Percentiles rank a stretch among this genome's conserved stretches.
Conservation (phyloP, 441 rosid genomes). For the Erysimum cheiri region DNA sequence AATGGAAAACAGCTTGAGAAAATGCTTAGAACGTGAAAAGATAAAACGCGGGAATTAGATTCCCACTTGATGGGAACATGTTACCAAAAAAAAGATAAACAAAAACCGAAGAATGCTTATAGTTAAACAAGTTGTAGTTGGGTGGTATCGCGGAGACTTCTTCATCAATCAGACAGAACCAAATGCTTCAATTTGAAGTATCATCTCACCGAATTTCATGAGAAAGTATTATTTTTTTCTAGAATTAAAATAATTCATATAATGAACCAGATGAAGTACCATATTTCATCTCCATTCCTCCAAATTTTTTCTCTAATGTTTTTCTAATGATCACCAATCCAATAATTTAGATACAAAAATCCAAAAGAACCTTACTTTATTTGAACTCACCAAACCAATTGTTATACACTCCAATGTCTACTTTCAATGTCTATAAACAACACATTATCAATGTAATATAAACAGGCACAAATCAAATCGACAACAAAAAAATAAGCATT, state of each 20-base stretch:
- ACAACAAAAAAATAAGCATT: neutral
- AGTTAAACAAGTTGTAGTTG: conserved; percentile 19
- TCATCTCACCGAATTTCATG: conserved; percentile 16
- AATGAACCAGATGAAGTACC: no score
- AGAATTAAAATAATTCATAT: neutral
- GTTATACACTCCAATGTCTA: conserved; percentile 12
- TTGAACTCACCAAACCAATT: conserved; percentile 29
- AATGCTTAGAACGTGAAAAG: conserved; percentile 35
- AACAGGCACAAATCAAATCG: conserved; percentile 33
- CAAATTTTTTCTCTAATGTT: neutral
- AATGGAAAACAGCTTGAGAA: conserved; percentile 38
- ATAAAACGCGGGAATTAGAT: conserved; percentile 31
- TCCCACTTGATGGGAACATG: conserved; percentile 37
- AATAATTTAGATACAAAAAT: conserved; percentile 2
- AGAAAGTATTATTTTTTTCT: neutral
- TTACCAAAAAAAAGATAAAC: conserved; percentile 12
- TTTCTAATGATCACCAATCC: conserved; percentile 14
- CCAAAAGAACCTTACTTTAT: conserved; percentile 15
- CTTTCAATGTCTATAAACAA: conserved; percentile 22
- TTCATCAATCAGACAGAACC: conserved; percentile 24
- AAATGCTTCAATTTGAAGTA: conserved; percentile 14
- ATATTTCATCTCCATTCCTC: neutral
- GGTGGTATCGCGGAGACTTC: conserved; percentile 23
- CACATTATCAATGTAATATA: conserved; percentile 24
- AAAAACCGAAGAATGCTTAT: conserved; percentile 8